A percentile compares a stretch with the other conserved stretches of the same genome.
Conservation (phyloP, 1,284 basidiomycete genomes). For the Cryptococcus sp. region DNA sequence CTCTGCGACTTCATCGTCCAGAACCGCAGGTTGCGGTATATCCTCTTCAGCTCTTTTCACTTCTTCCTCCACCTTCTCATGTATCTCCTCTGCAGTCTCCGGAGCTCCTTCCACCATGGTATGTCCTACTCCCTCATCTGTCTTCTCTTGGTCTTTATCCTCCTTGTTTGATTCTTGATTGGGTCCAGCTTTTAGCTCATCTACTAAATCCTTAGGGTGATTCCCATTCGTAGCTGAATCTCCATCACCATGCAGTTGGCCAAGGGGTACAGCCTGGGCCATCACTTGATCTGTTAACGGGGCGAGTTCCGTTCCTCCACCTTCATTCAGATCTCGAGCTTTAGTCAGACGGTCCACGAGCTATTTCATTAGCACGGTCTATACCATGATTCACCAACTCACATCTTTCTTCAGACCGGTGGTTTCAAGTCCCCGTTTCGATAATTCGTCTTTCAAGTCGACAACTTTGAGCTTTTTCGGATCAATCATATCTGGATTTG, state of each 20-base stretch:
- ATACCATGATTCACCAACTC: constrained; percentile 10
- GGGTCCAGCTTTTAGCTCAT: neutral
- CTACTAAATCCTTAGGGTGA: neutral
- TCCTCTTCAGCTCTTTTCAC: constrained; percentile 9
- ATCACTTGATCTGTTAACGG: constrained; percentile 5
- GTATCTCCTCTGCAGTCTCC: constrained; percentile 1
- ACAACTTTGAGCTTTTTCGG: constrained; percentile 31
- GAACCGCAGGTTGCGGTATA: neutral
- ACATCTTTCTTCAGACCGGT: constrained; percentile 45
- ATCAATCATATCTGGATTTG: neutral
- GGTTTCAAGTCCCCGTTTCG: constrained; percentile 33
- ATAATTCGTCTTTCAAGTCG: constrained; percentile 45
- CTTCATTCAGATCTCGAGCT: constrained; percentile 14
- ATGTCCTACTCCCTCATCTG: constrained; percentile 7
- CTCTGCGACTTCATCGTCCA: constrained; percentile 8
- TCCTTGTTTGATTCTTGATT: neutral
- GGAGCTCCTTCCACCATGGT: constrained; percentile 3
- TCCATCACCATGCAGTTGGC: constrained; percentile 7
- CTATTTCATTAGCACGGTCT: constrained; percentile 10
- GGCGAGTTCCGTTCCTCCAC: constrained; percentile 11
- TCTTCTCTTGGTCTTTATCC: constrained; percentile 5
- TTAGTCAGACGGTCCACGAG: constrained; percentile 35
- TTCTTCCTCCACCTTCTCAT: constrained; percentile 5
- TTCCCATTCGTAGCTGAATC: constrained; percentile 9
- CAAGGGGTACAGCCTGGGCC: constrained; percentile 6